Base-by-base conservation (phyloP, 1,139 yeast genomes). In the Sugiyamaella grinbergsii region DNA sequence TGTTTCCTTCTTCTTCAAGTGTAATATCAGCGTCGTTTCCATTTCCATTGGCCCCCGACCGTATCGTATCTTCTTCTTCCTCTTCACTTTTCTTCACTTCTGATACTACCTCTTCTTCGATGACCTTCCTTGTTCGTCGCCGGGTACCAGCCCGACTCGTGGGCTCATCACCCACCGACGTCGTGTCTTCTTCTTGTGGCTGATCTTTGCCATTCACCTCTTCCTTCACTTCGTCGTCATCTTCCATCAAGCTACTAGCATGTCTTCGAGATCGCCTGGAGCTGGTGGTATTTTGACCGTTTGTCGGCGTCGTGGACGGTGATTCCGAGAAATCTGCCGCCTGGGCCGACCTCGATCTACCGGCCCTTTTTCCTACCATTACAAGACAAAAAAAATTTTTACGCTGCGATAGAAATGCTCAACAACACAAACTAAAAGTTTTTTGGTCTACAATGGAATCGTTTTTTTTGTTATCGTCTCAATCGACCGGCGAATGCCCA, bases 321-420 rank as follows among this genome's bases (percentile, higher is more conserved):
- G 47, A 43, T 11, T 34, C 47, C 6, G 47, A 34, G 13, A 43
- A 16, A 18, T 43, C 47, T 2, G 32, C 40, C 2, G 47, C 47
- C 34, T 43, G 47, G 16, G 41, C 47, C 10, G 47, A 43, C 33
- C 47, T 16, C 8, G 47, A 43, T 32, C 47, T 43, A 15, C 41
- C 41, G 15, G 31, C 33, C 23, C 47, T 20, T 24, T 36, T 43
- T 19, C 47, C 47, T 16, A 33, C 47, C 47, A 43, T 43, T 40
- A 28, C 74, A 77, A 62, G 70, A 42, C 72, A 72, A 15, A 70
- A 41, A 75, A 77, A 77, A 16, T 71, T 71, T 13, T 65, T 34
- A 8, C 66, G 22, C 61, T 1, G 58, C 22, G 1, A 73, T 72
- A 59, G 13, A 24, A 24, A 24, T 24, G 33, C 7, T 10, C 33